Conservation (phyloP, 805 yeast species). For the Suhomyces sp. region DNA sequence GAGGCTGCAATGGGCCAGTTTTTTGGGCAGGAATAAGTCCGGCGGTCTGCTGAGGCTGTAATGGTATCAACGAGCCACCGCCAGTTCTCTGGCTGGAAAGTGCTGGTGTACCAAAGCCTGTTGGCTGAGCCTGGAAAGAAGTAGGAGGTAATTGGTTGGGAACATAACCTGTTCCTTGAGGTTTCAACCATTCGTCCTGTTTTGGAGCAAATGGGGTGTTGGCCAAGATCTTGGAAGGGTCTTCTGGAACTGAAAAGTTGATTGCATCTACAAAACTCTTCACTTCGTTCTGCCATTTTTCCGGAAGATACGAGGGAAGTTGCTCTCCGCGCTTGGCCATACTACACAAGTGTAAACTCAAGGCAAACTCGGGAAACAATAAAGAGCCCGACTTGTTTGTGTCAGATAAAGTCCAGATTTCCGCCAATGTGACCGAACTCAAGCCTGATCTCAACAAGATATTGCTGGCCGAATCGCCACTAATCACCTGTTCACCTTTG, state of each 20-base stretch:
- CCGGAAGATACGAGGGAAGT: constrained; percentile 71
- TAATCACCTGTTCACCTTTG: constrained; percentile 62
- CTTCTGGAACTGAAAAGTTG: constrained; percentile 71
- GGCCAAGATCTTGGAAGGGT: constrained; percentile 36
- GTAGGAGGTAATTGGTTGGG: constrained; percentile 17
- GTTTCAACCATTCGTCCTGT: constrained; percentile 26
- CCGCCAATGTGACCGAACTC: constrained; percentile 70
- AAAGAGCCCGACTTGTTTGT: constrained; percentile 81
- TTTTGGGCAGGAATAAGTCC: constrained; percentile 50
- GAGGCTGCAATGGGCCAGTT: constrained; percentile 33
- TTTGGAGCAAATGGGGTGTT: constrained; percentile 40
- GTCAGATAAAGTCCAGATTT: constrained; percentile 90
- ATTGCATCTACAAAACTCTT: constrained; percentile 87
- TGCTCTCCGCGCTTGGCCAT: constrained; percentile 73
- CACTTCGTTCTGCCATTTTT: constrained; percentile 76
- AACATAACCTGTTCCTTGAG: constrained; percentile 30
- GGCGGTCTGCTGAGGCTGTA: constrained; percentile 70
- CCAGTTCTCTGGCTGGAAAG: constrained; percentile 44
- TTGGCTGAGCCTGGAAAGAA: constrained; percentile 39
- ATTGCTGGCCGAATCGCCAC: constrained; percentile 73
- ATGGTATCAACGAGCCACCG: constrained; percentile 42
- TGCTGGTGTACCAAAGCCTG: constrained; percentile 24
- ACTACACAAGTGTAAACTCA: constrained; percentile 85
- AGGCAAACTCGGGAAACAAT: constrained; percentile 90
- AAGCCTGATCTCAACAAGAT: constrained; percentile 79